These are phyloP conservation scores for Cyberlindnera xishuangbannaensis DNA, from an alignment of 805 yeast species.

Conservation along the genomic window DNA sequence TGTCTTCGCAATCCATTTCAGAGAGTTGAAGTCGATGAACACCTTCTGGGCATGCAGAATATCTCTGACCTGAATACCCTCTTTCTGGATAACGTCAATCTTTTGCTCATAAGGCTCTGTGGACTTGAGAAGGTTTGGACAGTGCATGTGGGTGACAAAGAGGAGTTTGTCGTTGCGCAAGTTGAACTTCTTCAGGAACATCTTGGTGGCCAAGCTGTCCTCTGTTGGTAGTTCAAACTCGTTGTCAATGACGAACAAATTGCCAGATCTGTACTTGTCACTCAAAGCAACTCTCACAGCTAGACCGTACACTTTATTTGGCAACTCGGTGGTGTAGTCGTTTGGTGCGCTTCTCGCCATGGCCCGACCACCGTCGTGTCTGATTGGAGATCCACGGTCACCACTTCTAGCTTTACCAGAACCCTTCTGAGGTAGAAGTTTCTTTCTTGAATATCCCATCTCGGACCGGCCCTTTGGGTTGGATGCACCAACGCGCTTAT, in stretches of 20 bases:
- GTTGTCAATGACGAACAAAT: slow-evolving; percentile 56
- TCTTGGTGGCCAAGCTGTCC: slow-evolving; percentile 41
- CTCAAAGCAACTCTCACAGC: slow-evolving; percentile 84
- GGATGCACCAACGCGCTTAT: slow-evolving; percentile 81
- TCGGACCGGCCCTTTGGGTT: slow-evolving; percentile 84
- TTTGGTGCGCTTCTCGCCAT: slow-evolving; percentile 87
- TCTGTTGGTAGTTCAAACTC: slow-evolving; percentile 33
- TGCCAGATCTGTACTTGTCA: slow-evolving; percentile 71
- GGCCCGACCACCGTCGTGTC: slow-evolving; percentile 86
- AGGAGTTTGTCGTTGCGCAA: slow-evolving; percentile 50
- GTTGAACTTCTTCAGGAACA: slow-evolving; percentile 43
- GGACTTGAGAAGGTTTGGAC: slow-evolving; percentile 56
- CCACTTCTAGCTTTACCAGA: slow-evolving; percentile 94
- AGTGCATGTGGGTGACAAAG: slow-evolving; percentile 57
- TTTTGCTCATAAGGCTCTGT: slow-evolving; percentile 46
- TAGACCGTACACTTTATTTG: slow-evolving; percentile 60
- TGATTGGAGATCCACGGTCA: slow-evolving; percentile 89
- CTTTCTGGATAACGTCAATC: slow-evolving; percentile 64
- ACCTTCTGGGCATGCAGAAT: slow-evolving; percentile 72
- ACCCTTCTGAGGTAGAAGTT: slow-evolving; percentile 87
- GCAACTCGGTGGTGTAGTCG: slow-evolving; percentile 77
- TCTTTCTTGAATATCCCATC: slow-evolving; percentile 77
- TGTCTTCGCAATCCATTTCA: slow-evolving; percentile 47
- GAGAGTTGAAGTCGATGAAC: slow-evolving; percentile 65
- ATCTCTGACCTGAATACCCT: slow-evolving; percentile 79